Base-by-base conservation (phyloP, 805 yeast species). In the Candida stauntonica region DNA sequence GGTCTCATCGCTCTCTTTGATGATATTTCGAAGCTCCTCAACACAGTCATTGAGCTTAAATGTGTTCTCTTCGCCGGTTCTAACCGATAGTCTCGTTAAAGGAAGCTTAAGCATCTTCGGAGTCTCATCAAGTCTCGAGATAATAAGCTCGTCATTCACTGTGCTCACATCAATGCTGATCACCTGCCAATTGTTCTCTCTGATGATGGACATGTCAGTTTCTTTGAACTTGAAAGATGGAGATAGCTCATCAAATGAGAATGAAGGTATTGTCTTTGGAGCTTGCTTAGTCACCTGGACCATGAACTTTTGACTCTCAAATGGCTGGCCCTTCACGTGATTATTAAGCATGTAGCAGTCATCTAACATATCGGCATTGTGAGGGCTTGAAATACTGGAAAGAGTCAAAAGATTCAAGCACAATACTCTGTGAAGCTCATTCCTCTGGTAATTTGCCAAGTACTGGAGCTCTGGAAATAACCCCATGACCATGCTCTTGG, bases 91-190 rank as follows among this genome's bases (percentile, higher is more conserved):
- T 34, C 86, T 62, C 17, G 68, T 68, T 31, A 84, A 51, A 0
- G 95, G 89, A 18, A 88, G 54, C 35, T 81, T 68, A 13, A 83
- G 36, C 34, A 72, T 61, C 13, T 72, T 64, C 4, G 81, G 81
- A 1, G 47, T 48, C 0, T 51, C 35, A 19, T 61, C 67, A 27
- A 65, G 56, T 44, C 73, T 69, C 4, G 82, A 60, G 4, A 87
- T 41, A 0, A 81, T 45, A 19, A 88, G 60, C 51, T 77, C 80
- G 0, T 80, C 83, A 7, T 80, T 70, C 7, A 66, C 50, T 0
- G 73, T 61, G 45, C 86, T 78, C 7, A 76, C 52, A 49, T 81
- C 89, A 17, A 88, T 58, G 1, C 81, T 66, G 1, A 86, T 60
- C 1, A 81, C 71, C 3, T 66, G 51, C 89, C 88, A 82, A 16